A percentile compares a stretch with the other conserved stretches of the same genome.
These are phyloP conservation scores for Aplosporella prunicola DNA, from an alignment of 2,329 filamentous ascomycete genomes.

Conservation along the genomic window DNA sequence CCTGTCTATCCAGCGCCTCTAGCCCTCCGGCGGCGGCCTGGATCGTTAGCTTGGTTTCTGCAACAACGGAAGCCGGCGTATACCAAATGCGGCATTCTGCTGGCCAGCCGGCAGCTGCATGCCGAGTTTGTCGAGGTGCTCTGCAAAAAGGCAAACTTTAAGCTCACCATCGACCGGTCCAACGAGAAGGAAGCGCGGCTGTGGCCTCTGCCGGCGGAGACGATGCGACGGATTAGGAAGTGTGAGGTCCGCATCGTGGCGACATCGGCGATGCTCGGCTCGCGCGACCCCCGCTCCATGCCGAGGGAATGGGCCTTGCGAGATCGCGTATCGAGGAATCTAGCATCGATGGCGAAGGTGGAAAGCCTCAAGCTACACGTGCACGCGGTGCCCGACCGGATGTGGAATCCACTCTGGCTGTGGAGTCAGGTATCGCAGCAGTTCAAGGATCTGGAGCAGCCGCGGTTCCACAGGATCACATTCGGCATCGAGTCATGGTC, in stretches of 20 bases:
- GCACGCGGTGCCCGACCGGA: conserved; percentile 27
- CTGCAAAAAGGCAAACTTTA: conserved; percentile 22
- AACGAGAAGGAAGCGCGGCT: conserved; percentile 20
- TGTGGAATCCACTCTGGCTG: conserved; percentile 26
- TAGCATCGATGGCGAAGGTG: conserved; percentile 18
- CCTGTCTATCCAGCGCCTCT: conserved; percentile 3
- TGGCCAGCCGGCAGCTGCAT: conserved; percentile 25
- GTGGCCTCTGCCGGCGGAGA: conserved; percentile 21
- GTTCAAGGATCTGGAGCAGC: conserved; percentile 17
- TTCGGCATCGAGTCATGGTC: conserved; percentile 28
- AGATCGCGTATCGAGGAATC: conserved; percentile 13
- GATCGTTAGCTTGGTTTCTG: conserved; percentile 19
- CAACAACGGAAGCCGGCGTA: neutral
- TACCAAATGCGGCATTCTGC: conserved; percentile 13
- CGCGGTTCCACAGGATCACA: conserved; percentile 21
- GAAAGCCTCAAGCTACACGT: conserved; percentile 21
- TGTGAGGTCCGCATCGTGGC: conserved; percentile 24
- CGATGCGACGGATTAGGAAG: conserved; percentile 18
- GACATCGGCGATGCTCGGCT: conserved; percentile 27
- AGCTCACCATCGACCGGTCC: conserved; percentile 23
- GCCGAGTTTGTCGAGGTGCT: conserved; percentile 26
- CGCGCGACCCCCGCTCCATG: conserved; percentile 27
- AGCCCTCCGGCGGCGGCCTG: neutral
- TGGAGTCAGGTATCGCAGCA: conserved; percentile 28
- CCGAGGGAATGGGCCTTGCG: conserved; percentile 24